Conservation (phyloP, 192 early-diverging fungal species). For the Coemansia sp. region DNA sequence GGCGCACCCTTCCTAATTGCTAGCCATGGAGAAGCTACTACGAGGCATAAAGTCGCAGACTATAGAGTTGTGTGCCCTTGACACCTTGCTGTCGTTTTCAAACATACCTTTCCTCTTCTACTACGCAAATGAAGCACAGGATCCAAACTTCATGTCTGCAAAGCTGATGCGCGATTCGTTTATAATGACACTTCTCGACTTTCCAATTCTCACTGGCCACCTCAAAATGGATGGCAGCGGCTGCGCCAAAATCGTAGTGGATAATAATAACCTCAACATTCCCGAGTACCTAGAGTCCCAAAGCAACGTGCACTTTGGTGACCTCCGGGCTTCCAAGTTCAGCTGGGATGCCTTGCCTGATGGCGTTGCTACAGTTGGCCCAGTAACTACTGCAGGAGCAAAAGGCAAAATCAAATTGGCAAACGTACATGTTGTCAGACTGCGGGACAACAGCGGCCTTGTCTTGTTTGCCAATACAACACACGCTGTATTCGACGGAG, state of each 20-base stretch:
- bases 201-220: conserved; percentile 1
- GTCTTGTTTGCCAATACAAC: not conserved
- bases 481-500: conserved; percentile 10
- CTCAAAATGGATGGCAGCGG: not conserved
- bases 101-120: not conserved
- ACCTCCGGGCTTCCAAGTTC: not conserved
- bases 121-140: not conserved
- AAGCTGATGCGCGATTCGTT: not conserved
- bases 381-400: not conserved
- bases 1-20: not conserved
- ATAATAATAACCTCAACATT: not conserved
- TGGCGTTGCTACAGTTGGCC: not conserved
- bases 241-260: not conserved
- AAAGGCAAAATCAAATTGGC: not conserved
- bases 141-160: not conserved
- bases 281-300: not conserved
- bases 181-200: not conserved
- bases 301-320: not conserved
- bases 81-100: no score
- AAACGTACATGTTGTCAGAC: not conserved
- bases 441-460: no score
- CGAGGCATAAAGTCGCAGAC: not conserved
- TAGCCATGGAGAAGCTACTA: no score
- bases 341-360: not conserved
- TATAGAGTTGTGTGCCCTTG: not conserved